Evolutionary conservation across 805 yeast species (phyloP), one percentile per base, ranked within the genome.

Genomic region (Dipodascus albidus): DNA sequence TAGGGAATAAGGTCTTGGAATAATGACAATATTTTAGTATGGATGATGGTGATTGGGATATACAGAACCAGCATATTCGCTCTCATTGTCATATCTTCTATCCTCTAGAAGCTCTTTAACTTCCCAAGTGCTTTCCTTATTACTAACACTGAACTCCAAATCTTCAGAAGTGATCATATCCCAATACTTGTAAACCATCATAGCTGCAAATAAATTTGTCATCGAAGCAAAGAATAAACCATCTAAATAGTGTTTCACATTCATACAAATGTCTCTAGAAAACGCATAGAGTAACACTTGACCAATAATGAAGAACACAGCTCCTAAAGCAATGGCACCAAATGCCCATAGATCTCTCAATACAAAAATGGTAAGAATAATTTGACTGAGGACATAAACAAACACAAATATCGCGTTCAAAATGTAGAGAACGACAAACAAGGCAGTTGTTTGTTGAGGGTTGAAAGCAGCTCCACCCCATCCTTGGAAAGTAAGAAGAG

Each of bases 131-230:
- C 69, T 72, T 57, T 74, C 79, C 55, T 71, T 71, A 41, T 73
- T 72, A 55, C 80, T 75, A 51, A 87, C 93, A 50, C 88, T 80
- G 68, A 91, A 93, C 70, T 91, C 99, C 61, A 91, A 80, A 67
- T 93, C 98, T 63, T 91, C 98, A 54, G 83, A 81, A 11, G 98
- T 93, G 52, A 91, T 83, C 78, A 90, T 88, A 64, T 90, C 97
- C 96, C 98, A 91, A 60, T 82, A 87, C 70, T 93, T 90, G 74
- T 89, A 91, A 51, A 91, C 75, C 98, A 93, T 91, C 96, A 93
- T 89, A 53, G 85, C 71, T 2, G 95, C 77, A 62, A 88, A 85
- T 50, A 88, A 65, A 64, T 87, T 87, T 64, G 96, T 79, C 35
- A 88, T 62, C 23, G 93, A 78, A 31, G 88, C 93, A 63, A 90